Conservation (phyloP, 139 green algal genomes). For the Ostreobium quekettii region DNA sequence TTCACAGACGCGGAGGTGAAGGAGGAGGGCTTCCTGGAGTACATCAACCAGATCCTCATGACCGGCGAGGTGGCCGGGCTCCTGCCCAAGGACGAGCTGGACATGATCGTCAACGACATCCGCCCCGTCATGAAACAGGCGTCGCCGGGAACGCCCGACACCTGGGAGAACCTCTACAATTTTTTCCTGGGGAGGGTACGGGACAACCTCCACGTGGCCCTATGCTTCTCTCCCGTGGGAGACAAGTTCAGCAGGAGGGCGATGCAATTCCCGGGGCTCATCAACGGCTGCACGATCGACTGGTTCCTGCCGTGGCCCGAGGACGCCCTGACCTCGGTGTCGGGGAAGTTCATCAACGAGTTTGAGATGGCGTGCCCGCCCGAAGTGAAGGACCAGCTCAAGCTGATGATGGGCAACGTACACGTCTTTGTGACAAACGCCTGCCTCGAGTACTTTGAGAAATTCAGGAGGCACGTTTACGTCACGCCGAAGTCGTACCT, state of each 20-base stretch:
- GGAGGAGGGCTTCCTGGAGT: constrained; percentile 91
- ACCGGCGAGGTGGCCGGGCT: constrained; percentile 87
- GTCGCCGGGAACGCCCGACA: constrained; percentile 59
- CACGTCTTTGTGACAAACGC: constrained; percentile 72
- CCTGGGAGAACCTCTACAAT: constrained; percentile 81
- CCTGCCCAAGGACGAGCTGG: constrained; percentile 89
- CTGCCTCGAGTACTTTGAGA: constrained; percentile 85
- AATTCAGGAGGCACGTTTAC: constrained; percentile 81
- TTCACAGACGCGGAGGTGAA: constrained; percentile 91
- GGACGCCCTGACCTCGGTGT: constrained; percentile 67
- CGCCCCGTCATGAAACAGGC: constrained; percentile 65
- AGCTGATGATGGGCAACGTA: constrained; percentile 78
- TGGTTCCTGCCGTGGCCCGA: constrained; percentile 80
- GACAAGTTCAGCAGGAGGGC: constrained; percentile 73
- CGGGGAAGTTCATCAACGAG: constrained; percentile 76
- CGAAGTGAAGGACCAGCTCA: constrained; percentile 64
- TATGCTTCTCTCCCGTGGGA: constrained; percentile 91
- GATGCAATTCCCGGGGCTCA: constrained; percentile 87
- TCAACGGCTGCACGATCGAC: constrained; percentile 92
- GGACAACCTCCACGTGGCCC: constrained; percentile 81
- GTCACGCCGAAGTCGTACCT: constrained; percentile 92
- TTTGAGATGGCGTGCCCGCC: constrained; percentile 71
- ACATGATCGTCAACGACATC: constrained; percentile 88
- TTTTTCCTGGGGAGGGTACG: constrained; percentile 89
- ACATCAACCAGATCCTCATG: constrained; percentile 96